Conservation (phyloP, 2,329 filamentous ascomycete genomes). For the Diaporthe citrichinensis region DNA sequence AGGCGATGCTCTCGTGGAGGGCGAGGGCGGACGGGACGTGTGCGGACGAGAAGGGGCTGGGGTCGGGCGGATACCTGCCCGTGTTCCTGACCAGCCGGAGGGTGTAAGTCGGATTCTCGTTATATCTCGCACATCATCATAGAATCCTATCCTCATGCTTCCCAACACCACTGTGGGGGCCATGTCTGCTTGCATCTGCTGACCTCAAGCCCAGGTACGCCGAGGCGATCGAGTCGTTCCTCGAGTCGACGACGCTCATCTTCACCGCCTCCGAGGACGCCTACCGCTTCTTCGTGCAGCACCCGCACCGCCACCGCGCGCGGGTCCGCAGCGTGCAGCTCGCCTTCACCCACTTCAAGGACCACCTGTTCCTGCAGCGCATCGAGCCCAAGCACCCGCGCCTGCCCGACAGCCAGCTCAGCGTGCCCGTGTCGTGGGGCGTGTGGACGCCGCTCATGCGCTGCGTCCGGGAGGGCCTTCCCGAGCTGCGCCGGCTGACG, state of each 20-base stretch:
- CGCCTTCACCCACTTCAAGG: conserved; percentile 44
- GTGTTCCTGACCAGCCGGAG: conserved; percentile 46
- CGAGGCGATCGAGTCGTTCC: conserved; percentile 44
- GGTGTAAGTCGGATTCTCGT: conserved; percentile 42
- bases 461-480: conserved; percentile 33
- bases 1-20: conserved; percentile 44
- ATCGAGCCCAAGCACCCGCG: conserved; percentile 39
- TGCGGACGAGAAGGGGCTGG: conserved; percentile 21
- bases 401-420: not conserved
- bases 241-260: conserved; percentile 45
- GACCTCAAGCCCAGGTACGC: conserved; percentile 40
- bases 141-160: too few relatives aligned
- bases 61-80: conserved; percentile 41
- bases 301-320: conserved; percentile 39
- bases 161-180: too few relatives aligned
- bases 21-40: conserved; percentile 34
- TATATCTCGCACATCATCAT: too few relatives aligned
- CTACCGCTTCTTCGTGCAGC: conserved; percentile 45
- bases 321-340: conserved; percentile 45
- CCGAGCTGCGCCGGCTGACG: conserved; percentile 32
- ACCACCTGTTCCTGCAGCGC: conserved; percentile 45
- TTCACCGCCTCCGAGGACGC: conserved; percentile 48
- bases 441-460: conserved; percentile 40
- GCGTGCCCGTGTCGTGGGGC: conserved; percentile 37
- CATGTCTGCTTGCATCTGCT: not conserved